Evolutionary conservation across 805 yeast species (phyloP), one percentile per base, ranked within the genome.

Genomic region (Candida nanaspora): DNA sequence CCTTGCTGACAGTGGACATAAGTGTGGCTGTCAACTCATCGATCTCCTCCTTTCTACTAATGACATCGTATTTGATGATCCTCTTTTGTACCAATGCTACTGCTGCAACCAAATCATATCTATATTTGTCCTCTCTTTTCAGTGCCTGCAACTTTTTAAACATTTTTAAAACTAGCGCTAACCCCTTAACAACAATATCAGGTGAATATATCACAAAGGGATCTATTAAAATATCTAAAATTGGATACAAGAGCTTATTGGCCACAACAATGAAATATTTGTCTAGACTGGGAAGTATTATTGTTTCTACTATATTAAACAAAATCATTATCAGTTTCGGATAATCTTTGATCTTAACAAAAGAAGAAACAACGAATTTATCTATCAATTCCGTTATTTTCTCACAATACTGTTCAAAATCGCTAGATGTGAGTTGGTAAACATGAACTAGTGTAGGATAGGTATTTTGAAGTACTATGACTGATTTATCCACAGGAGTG

Each of bases 71-170:
- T 21, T 41, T 38, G 19, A 33, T 20, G 9, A 49, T n/a, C 11
- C 55, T 41, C 39, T 43, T 41, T 37, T 29, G 23, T 4, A 50
- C 16, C 26, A 42, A 34, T 11, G 42, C n/a, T 20, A 46, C 19
- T 22, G 58, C 51, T 6, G 51, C 61, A n/a, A 46, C 18, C n/a
- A 56, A 43, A 38, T 57, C 61, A 35, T 47, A 57, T 15, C 42
- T 45, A 29, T 47, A 53, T 21, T 28, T 35, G 1, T 36, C 29
- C 9, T 35, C 10, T 14, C 18, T 33, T 14, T 28, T 35, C 13
- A 39, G 43, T 2, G 25, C 26, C 18, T n/a, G 27, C 2, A n/a
- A 27, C 14, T 45, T 27, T 35, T 44, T 28, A 20, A 20, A 2
- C 16, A 31, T 31, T 4, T 18, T 5, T 9, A 13, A 21, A 19